Evolutionary conservation across 2,329 filamentous ascomycete species (phyloP).

Genomic region (Aspergillus pseudotamarii): DNA sequence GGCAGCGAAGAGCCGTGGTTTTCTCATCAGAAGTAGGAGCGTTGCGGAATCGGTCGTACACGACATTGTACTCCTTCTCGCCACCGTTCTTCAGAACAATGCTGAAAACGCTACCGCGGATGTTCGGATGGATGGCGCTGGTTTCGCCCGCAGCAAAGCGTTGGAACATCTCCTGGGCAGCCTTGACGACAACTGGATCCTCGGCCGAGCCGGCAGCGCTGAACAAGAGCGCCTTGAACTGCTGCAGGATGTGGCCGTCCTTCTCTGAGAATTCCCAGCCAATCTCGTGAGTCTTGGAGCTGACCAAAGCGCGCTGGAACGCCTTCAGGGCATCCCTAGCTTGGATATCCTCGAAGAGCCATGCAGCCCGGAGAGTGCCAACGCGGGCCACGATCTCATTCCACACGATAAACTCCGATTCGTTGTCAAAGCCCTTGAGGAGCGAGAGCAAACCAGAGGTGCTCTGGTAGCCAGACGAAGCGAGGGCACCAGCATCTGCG

Average conservation of each 20-base stretch:
- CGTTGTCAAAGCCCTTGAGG: slow-evolving; percentile 77
- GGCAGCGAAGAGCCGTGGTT: slow-evolving; percentile 81
- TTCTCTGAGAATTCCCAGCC: slow-evolving; percentile 85
- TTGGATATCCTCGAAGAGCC: slow-evolving; percentile 81
- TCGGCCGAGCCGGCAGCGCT: slow-evolving; percentile 78
- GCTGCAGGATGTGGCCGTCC: slow-evolving; percentile 87
- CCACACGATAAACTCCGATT: slow-evolving; percentile 92
- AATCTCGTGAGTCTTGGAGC: slow-evolving; percentile 78
- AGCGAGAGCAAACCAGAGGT: slow-evolving; percentile 86
- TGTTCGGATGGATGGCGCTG: slow-evolving; percentile 85
- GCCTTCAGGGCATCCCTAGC: slow-evolving; percentile 73
- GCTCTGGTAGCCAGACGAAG: slow-evolving; percentile 88
- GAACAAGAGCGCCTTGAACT: slow-evolving; percentile 93
- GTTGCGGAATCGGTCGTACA: slow-evolving; percentile 74
- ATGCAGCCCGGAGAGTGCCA: slow-evolving; percentile 76
- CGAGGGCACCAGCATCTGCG: slow-evolving; percentile 85
- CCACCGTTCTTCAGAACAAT: slow-evolving; percentile 84
- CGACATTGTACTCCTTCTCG: slow-evolving; percentile 78
- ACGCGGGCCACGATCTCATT: slow-evolving; percentile 84
- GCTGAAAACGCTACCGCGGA: slow-evolving; percentile 82
- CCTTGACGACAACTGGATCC: slow-evolving; percentile 75
- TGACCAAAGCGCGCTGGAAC: slow-evolving; percentile 79
- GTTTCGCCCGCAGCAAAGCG: slow-evolving; percentile 80
- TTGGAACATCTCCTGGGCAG: slow-evolving; percentile 86
- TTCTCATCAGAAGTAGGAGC: slow-evolving; percentile 83